phyloP scores from a whole-genome alignment of 805 yeast genomes.

The Naumovozyma dairenensis region DNA sequence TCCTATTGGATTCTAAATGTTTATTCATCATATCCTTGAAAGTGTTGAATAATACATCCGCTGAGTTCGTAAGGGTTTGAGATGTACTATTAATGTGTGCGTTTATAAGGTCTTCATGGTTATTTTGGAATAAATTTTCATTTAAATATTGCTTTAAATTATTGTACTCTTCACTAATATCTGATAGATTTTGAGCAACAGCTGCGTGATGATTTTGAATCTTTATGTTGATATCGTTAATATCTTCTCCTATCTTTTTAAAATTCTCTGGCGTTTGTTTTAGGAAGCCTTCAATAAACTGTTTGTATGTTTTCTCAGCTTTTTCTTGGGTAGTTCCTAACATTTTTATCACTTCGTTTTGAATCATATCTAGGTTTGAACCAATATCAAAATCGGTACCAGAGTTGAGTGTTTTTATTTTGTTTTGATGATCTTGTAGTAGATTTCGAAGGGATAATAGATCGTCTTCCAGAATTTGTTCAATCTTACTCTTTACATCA shows the following conservation, averaged over 20 bases:
- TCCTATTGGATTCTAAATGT: conserved; percentile 18
- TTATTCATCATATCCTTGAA: conserved; percentile 17
- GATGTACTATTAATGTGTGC: conserved; percentile 19
- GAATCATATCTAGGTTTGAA: conserved; percentile 12
- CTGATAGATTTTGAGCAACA: conserved; percentile 21
- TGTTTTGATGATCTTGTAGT: conserved; percentile 11
- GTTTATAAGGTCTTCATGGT: conserved; percentile 18
- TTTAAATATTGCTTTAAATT: conserved; percentile 24
- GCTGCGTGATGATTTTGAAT: conserved; percentile 12
- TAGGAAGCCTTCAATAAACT: conserved; percentile 17
- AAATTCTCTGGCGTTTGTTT: conserved; percentile 19
- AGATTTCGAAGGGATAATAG: conserved; percentile 12
- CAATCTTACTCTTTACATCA: conserved; percentile 14
- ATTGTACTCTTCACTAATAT: conserved; percentile 26
- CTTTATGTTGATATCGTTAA: conserved; percentile 12
- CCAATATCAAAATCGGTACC: conserved; percentile 8
- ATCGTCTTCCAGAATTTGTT: conserved; percentile 17
- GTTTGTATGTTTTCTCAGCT: conserved; percentile 16
- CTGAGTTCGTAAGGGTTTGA: conserved; percentile 16
- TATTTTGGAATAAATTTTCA: conserved; percentile 23
- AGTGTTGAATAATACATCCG: conserved; percentile 14
- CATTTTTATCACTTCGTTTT: conserved; percentile 11
- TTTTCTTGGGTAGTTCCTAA: conserved; percentile 12
- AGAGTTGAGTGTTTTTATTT: conserved; percentile 4
- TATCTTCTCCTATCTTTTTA: conserved; percentile 11